These are phyloP conservation scores for Pythium brachiatum DNA, from an alignment of 352 stramenopile species.

Conservation along the genomic window DNA sequence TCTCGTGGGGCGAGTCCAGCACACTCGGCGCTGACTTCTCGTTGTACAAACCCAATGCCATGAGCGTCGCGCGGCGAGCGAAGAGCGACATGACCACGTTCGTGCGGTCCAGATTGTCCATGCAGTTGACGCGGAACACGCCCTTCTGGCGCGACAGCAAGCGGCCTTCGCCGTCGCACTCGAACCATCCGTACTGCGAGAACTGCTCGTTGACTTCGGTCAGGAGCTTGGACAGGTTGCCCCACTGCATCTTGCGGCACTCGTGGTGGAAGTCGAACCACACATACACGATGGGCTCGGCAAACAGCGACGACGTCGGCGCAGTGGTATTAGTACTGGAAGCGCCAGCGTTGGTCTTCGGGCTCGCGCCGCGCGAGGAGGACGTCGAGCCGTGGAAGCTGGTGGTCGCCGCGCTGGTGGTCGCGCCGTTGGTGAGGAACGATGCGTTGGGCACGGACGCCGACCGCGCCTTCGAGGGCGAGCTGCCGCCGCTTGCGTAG, in stretches of 20 bases:
- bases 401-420: not conserved
- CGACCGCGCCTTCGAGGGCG: constrained; percentile 29
- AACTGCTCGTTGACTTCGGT: constrained; percentile 69
- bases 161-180: constrained; percentile 55
- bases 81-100: constrained; percentile 97
- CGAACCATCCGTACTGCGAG: constrained; percentile 65
- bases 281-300: constrained; percentile 77
- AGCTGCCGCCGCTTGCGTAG: constrained; percentile 27
- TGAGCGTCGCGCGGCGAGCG: constrained; percentile 79
- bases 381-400: constrained; percentile 12
- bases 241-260: constrained; percentile 92
- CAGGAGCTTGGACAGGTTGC: constrained; percentile 89
- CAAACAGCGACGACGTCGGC: constrained; percentile 44
- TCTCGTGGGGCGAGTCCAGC: constrained; percentile 51
- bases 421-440: constrained; percentile 1
- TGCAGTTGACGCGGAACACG: constrained; percentile 97
- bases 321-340: too few relatives aligned
- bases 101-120: constrained; percentile 97
- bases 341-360: not conserved
- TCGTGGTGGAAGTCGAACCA: constrained; percentile 99
- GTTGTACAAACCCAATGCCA: constrained; percentile 52
- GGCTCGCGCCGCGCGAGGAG: not conserved
- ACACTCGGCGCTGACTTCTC: constrained; percentile 29
- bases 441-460: constrained; percentile 19
- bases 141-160: constrained; percentile 79